Evolutionary conservation across 257 asterid species (phyloP).

Genomic region (Capsicum baccatum): DNA sequence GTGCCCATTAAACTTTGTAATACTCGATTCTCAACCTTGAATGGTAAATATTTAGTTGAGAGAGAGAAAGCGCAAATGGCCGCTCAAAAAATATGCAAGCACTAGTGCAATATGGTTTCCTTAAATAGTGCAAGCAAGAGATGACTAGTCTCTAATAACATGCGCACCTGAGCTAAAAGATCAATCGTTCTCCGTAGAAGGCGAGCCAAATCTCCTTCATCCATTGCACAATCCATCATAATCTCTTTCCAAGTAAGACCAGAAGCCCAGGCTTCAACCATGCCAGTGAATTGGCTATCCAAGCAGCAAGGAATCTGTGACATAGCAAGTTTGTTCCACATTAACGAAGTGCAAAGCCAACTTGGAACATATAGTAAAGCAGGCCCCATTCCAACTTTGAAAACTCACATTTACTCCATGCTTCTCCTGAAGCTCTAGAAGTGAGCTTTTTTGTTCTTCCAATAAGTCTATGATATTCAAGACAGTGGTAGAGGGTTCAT

Average conservation of each 20-base stretch:
- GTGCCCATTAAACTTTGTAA: not conserved
- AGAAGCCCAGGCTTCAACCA: slow-evolving; percentile 99
- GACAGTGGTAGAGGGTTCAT: slow-evolving; percentile 88
- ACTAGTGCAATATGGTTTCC: not conserved
- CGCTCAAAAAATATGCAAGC: not conserved
- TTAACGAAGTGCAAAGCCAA: not conserved
- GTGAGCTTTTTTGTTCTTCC: slow-evolving; percentile 78
- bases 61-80: not conserved
- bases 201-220: slow-evolving; percentile 98
- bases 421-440: slow-evolving; percentile 84
- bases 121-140: not conserved
- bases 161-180: slow-evolving; percentile 83
- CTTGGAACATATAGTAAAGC: not conserved
- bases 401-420: slow-evolving; percentile 81
- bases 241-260: slow-evolving; percentile 98
- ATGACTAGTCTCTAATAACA: not conserved
- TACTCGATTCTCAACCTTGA: slow-evolving; percentile 6
- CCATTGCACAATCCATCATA: slow-evolving; percentile 99
- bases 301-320: slow-evolving; percentile 86
- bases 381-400: not conserved
- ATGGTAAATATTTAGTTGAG: not conserved
- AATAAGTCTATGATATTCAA: slow-evolving; percentile 57
- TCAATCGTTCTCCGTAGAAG: slow-evolving; percentile 90
- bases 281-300: slow-evolving; percentile 91
- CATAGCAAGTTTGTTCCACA: slow-evolving; percentile 32